Base-by-base conservation (phyloP, 2,329 filamentous ascomycete species). In the Trichophyton equinum region DNA sequence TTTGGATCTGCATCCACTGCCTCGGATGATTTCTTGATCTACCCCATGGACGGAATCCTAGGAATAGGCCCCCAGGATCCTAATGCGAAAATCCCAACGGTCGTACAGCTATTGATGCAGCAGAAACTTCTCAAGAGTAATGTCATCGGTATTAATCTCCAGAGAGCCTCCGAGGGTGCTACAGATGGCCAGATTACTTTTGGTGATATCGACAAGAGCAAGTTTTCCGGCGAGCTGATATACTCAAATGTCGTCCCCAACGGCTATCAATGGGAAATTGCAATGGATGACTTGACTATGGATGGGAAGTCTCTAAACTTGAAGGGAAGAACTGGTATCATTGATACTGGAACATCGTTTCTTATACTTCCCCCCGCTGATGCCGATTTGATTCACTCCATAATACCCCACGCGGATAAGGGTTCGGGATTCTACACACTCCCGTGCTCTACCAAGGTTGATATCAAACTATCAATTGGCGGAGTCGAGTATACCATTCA, bases 41-140 rank as follows among this genome's bases (percentile, higher is more conserved):
- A 92, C 67, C 87, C 89, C 1, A 91, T 95, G 73, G 91, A 96
- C 71, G 91, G 91, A 25, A 95, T 96, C 57, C 76, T 96, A 2
- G 91, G 90, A 3, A 75, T 95, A 25, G 87, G 88, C 15, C 84
- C 85, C 67, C 81, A 80, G 63, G 76, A 78, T 9, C 81, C 81
- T 2, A 77, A 76, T 40, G 80, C 71, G 2, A 70, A 77, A 62
- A 68, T 81, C 4, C 82, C 87, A 20, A 88, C 85, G 51, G 85
- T 94, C 66, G 78, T 94, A 70, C 78, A 86, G 44, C 75, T 80
- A 1, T 73, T 95, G 51, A 76, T 78, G 15, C 68, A 79, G 1
- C 77, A 81, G n/a, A 78, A 81, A 22, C 68, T 81, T 20, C 75
- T 94, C 49, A 68, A 75, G n/a, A 71, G 81, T 4, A 90, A 88